Percentiles rank a stretch among this genome's conserved stretches.
These are phyloP conservation scores for Chlorella sp. DNA, from an alignment of 139 green algal species.

Conservation along the genomic window DNA sequence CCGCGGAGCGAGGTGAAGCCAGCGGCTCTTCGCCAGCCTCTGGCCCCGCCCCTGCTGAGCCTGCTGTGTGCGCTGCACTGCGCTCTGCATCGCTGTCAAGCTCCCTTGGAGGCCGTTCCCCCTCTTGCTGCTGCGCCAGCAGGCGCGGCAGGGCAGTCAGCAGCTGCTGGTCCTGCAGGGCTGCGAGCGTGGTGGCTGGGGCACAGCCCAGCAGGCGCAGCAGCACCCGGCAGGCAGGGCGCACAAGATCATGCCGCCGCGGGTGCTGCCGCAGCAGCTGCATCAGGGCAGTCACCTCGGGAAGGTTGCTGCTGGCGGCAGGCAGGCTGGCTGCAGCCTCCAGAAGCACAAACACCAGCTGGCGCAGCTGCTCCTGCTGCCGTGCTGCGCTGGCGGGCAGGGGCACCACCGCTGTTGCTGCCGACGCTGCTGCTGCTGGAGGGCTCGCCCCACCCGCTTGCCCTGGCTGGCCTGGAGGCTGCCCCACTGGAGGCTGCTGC, in stretches of 20 bases:
- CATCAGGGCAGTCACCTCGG: constrained; percentile 13
- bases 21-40: neutral
- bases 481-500: neutral
- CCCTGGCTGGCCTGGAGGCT: too few species aligned
- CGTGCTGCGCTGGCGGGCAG: neutral
- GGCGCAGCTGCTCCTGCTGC: neutral
- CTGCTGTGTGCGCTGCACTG: neutral
- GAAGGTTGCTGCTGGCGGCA: neutral
- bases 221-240: constrained; percentile 13
- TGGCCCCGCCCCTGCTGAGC: neutral
- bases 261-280: constrained; percentile 13
- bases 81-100: neutral
- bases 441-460: too few species aligned
- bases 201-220: constrained; percentile 14
- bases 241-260: neutral
- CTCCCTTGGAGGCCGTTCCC: neutral
- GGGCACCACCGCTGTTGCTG: neutral
- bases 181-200: constrained; percentile 22
- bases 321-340: constrained; percentile 20
- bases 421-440: neutral
- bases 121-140: constrained; percentile 9
- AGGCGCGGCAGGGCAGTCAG: constrained; percentile 23
- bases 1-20: neutral
- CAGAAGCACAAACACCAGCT: neutral
- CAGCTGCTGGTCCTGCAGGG: constrained; percentile 20